Percentiles rank a stretch among this genome's conserved stretches.
Conservation (phyloP, 129 eudicot species). For the Sambucus nigra region DNA sequence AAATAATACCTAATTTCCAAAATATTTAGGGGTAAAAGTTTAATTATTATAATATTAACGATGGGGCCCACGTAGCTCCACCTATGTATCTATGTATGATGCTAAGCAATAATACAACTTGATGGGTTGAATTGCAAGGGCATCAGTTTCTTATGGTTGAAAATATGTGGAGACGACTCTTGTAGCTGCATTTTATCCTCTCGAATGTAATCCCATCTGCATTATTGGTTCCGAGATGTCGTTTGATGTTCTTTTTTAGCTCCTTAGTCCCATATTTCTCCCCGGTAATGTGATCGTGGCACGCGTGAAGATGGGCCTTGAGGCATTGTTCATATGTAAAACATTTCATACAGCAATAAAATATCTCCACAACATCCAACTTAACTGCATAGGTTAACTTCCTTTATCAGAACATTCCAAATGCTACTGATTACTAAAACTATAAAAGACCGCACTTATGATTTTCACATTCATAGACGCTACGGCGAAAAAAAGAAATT, state of each 20-base stretch:
- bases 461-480: neutral
- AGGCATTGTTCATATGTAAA: constrained; percentile 58
- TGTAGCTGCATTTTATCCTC: constrained; percentile 36
- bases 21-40: too few relatives aligned
- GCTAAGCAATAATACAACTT: neutral
- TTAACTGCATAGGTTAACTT: constrained; percentile 34
- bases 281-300: constrained; percentile 58
- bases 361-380: constrained; percentile 52
- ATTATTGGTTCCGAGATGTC: constrained; percentile 67
- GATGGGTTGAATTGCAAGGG: neutral
- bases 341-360: constrained; percentile 67
- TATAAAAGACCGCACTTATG: neutral
- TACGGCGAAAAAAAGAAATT: neutral
- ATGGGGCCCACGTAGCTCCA: too few relatives aligned
- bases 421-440: neutral
- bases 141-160: constrained; percentile 44
- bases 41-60: too few relatives aligned
- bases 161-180: constrained; percentile 50
- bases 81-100: too few relatives aligned
- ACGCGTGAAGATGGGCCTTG: constrained; percentile 45
- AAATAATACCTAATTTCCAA: too few relatives aligned
- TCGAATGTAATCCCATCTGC: neutral
- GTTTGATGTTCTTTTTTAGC: constrained; percentile 67
- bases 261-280: constrained; percentile 76
- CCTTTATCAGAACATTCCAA: neutral